Conservation (phyloP, 2,329 filamentous ascomycete genomes). For the Bipolaris bicolor region DNA sequence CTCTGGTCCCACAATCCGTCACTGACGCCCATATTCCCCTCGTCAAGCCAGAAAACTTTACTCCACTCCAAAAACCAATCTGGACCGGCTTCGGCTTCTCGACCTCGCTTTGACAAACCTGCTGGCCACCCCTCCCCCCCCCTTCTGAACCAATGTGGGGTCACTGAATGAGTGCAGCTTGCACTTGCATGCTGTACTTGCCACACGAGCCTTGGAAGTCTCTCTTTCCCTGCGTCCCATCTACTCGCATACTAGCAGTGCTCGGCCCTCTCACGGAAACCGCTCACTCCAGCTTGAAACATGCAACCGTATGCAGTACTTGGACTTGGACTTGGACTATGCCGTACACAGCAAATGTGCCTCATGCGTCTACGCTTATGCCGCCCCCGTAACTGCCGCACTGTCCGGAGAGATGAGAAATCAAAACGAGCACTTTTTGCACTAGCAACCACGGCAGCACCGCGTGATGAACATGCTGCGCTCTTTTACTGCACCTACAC, state of each 20-base stretch:
- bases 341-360: constrained; percentile 4
- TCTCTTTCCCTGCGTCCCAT: constrained; percentile 12
- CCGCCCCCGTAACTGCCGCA: neutral
- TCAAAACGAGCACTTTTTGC: neutral
- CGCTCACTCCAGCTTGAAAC: constrained; percentile 8
- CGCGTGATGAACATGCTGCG: constrained; percentile 7
- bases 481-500: constrained; percentile 5
- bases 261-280: constrained; percentile 1
- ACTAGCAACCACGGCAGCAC: constrained; percentile 1
- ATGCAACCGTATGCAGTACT: constrained; percentile 1
- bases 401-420: too few relatives aligned
- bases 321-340: constrained; percentile 1
- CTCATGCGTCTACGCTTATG: neutral
- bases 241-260: constrained; percentile 2
- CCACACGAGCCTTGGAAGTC: constrained; percentile 6
- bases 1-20: constrained; percentile 6
- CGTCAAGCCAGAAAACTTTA: constrained; percentile 6
- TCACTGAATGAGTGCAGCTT: neutral
- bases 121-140: neutral
- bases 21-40: constrained; percentile 3
- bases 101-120: neutral
- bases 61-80: constrained; percentile 8
- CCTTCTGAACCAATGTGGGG: constrained; percentile 14
- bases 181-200: neutral
- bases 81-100: constrained; percentile 4